phyloP scores from a whole-genome alignment of 169 alveolate species.

The Plasmodium malariae region DNA sequence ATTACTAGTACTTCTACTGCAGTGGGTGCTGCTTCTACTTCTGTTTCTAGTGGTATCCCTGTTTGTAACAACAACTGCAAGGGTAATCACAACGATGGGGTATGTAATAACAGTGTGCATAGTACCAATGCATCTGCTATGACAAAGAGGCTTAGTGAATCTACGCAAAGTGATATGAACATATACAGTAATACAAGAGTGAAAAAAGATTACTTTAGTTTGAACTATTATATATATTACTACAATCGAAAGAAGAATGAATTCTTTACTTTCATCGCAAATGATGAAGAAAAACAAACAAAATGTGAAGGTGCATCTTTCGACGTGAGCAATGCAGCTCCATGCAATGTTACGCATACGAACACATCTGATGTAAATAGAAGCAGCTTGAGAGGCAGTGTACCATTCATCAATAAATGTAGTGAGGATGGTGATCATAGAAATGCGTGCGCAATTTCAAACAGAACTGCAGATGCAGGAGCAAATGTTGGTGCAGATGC shows the following conservation, averaged over 20 bases:
- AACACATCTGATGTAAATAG: too few relatives aligned
- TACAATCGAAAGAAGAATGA: conserved; percentile 27
- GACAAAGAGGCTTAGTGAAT: background rate
- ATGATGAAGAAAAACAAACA: background rate
- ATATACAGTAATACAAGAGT: background rate
- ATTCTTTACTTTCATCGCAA: background rate
- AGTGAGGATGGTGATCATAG: too few relatives aligned
- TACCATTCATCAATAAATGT: too few relatives aligned
- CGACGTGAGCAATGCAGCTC: too few relatives aligned
- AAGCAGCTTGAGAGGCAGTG: too few relatives aligned
- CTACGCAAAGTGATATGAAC: conserved; percentile 1
- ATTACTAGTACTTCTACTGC: background rate
- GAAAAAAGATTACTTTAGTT: conserved; percentile 32
- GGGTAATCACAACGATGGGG: background rate
- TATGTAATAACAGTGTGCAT: background rate
- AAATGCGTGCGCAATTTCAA: too few relatives aligned
- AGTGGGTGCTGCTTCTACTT: background rate
- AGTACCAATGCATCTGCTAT: background rate
- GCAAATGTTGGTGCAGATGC: too few relatives aligned
- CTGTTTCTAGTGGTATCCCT: background rate
- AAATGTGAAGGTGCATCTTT: too few relatives aligned
- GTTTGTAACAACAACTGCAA: background rate
- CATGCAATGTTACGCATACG: too few relatives aligned
- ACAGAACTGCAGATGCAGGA: too few relatives aligned
- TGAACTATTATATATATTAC: conserved; percentile 23